Percentiles rank a stretch among this genome's conserved stretches.
Evolutionary conservation across 352 stramenopile species (phyloP).

Genomic region (Peronospora farinosa): DNA sequence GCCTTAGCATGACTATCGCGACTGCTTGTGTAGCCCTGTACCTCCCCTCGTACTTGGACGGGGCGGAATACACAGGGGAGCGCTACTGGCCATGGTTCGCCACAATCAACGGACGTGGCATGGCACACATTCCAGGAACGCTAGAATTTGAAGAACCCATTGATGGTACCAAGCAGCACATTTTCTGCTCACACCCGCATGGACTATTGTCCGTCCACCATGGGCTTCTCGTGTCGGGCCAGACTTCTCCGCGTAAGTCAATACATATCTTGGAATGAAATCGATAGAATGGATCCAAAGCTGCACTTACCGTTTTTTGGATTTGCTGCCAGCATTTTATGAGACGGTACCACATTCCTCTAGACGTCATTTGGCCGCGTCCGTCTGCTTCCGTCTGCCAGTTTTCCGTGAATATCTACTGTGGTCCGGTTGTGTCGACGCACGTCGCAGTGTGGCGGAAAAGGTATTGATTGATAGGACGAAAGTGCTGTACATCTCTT

Average conservation of each 20-base stretch:
- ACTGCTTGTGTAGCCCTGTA: constrained; percentile 33
- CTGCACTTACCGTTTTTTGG: too few relatives aligned
- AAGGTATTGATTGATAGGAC: constrained; percentile 23
- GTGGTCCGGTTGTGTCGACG: constrained; percentile 76
- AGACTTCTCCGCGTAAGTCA: constrained; percentile 49
- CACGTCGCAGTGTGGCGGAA: constrained; percentile 52
- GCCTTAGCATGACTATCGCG: constrained; percentile 12
- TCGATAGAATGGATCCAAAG: too few relatives aligned
- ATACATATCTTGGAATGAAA: not conserved
- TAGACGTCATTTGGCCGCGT: constrained; percentile 61
- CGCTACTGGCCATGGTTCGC: constrained; percentile 56
- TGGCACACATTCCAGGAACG: constrained; percentile 41
- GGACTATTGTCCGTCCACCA: constrained; percentile 68
- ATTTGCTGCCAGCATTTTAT: constrained; percentile 45
- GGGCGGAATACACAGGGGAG: constrained; percentile 48
- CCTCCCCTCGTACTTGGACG: constrained; percentile 54
- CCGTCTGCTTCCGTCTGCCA: constrained; percentile 69
- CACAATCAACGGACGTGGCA: constrained; percentile 26
- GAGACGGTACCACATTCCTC: constrained; percentile 56
- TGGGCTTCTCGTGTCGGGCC: constrained; percentile 50
- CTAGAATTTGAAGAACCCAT: constrained; percentile 67
- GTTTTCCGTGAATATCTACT: constrained; percentile 73
- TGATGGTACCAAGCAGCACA: constrained; percentile 57
- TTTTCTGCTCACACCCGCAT: constrained; percentile 77
- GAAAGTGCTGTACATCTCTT: not conserved